A percentile compares a stretch with the other conserved stretches of the same genome.
Conservation (phyloP, 768 basidiomycete genomes). For the Cubamyces sp. region DNA sequence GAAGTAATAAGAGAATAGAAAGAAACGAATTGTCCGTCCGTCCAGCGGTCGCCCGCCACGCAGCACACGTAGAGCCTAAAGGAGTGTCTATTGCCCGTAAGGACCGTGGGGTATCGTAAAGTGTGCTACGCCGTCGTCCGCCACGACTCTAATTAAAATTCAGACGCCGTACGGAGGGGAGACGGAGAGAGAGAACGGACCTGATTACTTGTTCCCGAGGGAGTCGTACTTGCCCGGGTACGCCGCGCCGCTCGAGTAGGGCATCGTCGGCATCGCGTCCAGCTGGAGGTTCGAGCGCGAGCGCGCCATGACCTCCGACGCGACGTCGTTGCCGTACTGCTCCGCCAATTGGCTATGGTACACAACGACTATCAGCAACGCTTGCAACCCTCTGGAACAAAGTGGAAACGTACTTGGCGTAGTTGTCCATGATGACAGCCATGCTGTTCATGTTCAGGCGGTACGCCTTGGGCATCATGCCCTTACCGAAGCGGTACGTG, state of each 20-base stretch:
- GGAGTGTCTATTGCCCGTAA: conserved; percentile 24
- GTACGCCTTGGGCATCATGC: conserved; percentile 87
- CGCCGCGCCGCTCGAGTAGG: conserved; percentile 31
- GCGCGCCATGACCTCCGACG: conserved; percentile 58
- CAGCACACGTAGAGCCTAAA: conserved; percentile 5
- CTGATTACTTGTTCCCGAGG: conserved; percentile 16
- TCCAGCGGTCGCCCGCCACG: background rate
- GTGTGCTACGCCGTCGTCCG: conserved; percentile 14
- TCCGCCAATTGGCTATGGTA: conserved; percentile 66
- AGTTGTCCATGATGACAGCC: conserved; percentile 85
- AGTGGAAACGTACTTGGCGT: conserved; percentile 61
- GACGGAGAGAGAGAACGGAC: background rate
- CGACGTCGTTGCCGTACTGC: conserved; percentile 69
- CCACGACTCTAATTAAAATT: background rate
- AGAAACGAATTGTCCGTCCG: background rate
- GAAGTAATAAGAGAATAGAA: background rate
- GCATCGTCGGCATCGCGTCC: conserved; percentile 36
- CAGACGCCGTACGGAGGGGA: background rate
- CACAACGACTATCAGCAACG: conserved; percentile 3
- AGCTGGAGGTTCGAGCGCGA: conserved; percentile 57
- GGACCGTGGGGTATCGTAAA: conserved; percentile 24
- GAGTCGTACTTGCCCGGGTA: conserved; percentile 30
- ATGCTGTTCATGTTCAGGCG: conserved; percentile 72
- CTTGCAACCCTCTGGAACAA: background rate
- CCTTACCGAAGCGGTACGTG: conserved; percentile 86